Conservation (phyloP, 345 rosid genomes). For the Arabidopsis suecica region DNA sequence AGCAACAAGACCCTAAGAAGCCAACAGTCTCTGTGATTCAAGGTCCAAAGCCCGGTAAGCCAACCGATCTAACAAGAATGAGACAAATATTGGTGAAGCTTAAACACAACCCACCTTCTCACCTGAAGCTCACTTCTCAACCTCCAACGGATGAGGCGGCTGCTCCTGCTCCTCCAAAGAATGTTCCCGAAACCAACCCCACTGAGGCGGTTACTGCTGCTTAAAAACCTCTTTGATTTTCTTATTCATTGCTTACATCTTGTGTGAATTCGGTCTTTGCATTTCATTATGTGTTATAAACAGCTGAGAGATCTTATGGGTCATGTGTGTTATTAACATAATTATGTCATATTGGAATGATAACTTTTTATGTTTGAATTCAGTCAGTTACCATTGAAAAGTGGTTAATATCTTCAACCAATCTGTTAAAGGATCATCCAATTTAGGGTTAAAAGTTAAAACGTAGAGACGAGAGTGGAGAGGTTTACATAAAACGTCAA, state of each 20-base stretch:
- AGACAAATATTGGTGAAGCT: constrained; percentile 67
- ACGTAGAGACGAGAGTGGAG: constrained; percentile 37
- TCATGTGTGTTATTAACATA: constrained; percentile 35
- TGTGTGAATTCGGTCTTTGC: constrained; percentile 21
- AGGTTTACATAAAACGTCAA: constrained; percentile 30
- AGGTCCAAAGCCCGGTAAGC: constrained; percentile 87
- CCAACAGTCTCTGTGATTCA: constrained; percentile 59
- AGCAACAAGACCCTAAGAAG: constrained; percentile 69
- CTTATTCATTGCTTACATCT: constrained; percentile 12
- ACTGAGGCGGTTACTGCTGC: constrained; percentile 59
- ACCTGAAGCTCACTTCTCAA: constrained; percentile 61
- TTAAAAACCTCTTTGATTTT: constrained; percentile 38
- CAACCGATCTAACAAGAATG: constrained; percentile 81
- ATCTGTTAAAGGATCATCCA: constrained; percentile 14
- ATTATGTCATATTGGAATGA: constrained; percentile 15
- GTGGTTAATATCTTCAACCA: constrained; percentile 7
- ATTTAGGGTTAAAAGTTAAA: constrained; percentile 26
- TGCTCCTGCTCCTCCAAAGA: constrained; percentile 34
- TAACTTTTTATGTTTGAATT: constrained; percentile 14
- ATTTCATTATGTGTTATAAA: constrained; percentile 31
- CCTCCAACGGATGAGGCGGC: constrained; percentile 40
- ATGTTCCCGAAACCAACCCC: constrained; percentile 44
- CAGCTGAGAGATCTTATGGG: constrained; percentile 22
- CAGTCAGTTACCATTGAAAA: neutral
- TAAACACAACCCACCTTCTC: constrained; percentile 73